A percentile compares a stretch with the other conserved stretches of the same genome.
Evolutionary conservation across 495 filamentous ascomycete genomes (phyloP).

Genomic region (Cercophora newfieldiana): DNA sequence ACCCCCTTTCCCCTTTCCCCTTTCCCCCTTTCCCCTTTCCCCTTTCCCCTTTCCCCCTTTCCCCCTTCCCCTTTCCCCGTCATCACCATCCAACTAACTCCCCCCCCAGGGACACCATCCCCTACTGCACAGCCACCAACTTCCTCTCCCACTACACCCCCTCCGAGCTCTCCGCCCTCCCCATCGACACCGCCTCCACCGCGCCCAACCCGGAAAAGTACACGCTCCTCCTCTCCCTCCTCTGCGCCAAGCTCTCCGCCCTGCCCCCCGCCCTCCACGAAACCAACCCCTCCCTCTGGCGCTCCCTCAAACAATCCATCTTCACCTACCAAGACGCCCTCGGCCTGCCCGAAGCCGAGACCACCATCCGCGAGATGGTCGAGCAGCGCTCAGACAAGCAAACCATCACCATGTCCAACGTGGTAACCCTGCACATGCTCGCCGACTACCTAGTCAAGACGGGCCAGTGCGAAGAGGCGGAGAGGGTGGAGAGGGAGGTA

Average conservation of each 20-base stretch:
- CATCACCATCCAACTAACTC: too few species aligned
- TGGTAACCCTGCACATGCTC: neutral
- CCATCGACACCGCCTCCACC: neutral
- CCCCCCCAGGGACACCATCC: neutral
- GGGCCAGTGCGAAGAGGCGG: neutral
- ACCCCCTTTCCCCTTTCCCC: too few species aligned
- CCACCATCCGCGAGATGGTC: neutral
- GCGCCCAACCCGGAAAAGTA: neutral
- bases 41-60: too few species aligned
- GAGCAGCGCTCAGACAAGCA: neutral
- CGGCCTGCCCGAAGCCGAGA: neutral
- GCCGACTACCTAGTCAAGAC: constrained; percentile 1
- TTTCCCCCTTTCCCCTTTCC: too few species aligned
- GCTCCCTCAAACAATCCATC: neutral
- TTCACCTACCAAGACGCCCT: neutral
- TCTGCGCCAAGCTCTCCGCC: neutral
- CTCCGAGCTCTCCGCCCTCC: neutral
- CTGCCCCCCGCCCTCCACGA: neutral
- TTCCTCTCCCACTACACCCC: neutral
- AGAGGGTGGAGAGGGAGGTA: neutral
- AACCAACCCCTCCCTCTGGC: neutral
- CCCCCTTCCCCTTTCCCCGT: too few species aligned
- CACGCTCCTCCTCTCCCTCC: neutral
- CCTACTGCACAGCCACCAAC: neutral
- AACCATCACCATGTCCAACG: neutral